Percentiles rank a stretch among this genome's conserved stretches.
Evolutionary conservation across 768 basidiomycete genomes (phyloP).

Genomic region (Suillus spraguei): DNA sequence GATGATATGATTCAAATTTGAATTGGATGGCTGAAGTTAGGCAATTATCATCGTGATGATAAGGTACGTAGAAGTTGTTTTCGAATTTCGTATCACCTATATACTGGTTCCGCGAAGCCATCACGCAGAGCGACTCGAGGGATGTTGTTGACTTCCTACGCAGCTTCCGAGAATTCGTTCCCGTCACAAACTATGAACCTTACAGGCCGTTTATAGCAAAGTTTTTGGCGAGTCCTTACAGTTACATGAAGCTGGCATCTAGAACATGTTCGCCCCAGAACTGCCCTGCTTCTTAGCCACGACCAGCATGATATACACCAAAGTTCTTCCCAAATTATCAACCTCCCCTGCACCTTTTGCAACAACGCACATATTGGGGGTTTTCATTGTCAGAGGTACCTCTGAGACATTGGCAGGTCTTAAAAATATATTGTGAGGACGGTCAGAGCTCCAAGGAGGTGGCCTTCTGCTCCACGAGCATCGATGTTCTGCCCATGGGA

Average conservation of each 20-base stretch:
- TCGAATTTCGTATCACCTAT: too few relatives aligned
- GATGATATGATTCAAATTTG: too few relatives aligned
- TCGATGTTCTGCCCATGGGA: background rate
- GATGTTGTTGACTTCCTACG: background rate
- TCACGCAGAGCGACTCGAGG: background rate
- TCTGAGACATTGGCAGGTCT: background rate
- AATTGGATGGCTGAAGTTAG: too few relatives aligned
- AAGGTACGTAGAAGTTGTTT: too few relatives aligned
- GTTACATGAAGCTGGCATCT: constrained; percentile 21
- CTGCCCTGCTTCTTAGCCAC: constrained; percentile 24
- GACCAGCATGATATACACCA: constrained; percentile 22
- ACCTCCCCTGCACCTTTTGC: background rate
- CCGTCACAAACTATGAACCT: constrained; percentile 24
- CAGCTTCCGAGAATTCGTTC: constrained; percentile 21
- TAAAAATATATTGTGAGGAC: background rate
- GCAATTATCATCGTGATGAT: too few relatives aligned
- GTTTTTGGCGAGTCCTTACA: constrained; percentile 12
- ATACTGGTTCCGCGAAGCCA: constrained; percentile 1
- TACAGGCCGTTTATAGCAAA: constrained; percentile 24
- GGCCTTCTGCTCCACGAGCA: background rate
- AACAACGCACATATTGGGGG: background rate
- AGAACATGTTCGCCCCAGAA: constrained; percentile 27
- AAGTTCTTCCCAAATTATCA: constrained; percentile 26
- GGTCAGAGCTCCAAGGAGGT: background rate
- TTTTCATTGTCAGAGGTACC: background rate